Conservation (phyloP, 2,329 filamentous ascomycete species). For the Aspergillus sp. region DNA sequence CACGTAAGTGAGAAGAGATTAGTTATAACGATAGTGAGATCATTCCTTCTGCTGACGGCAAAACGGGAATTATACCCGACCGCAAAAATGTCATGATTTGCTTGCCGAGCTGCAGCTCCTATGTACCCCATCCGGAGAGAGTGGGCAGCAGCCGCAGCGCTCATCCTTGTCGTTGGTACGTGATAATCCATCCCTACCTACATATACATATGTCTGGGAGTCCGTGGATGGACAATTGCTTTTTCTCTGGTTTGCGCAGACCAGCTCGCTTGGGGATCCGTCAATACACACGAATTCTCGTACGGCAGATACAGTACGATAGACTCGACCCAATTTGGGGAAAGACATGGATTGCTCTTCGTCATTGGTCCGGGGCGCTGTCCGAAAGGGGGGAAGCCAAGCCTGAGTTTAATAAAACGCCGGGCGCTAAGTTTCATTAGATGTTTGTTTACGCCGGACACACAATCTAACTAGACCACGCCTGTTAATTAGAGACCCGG, state of each 20-base stretch:
- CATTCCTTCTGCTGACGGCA: neutral
- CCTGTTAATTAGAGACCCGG: slow-evolving; percentile 1
- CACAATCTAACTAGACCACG: neutral
- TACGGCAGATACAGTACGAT: neutral
- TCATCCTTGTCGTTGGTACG: neutral
- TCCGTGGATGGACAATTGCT: neutral
- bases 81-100: neutral
- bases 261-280: neutral
- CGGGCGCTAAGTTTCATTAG: slow-evolving; percentile 11
- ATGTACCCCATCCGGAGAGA: slow-evolving; percentile 3
- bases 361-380: slow-evolving; percentile 8
- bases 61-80: slow-evolving; percentile 4
- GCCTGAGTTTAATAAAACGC: slow-evolving; percentile 19
- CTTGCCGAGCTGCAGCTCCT: neutral
- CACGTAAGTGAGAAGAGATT: neutral
- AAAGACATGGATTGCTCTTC: neutral
- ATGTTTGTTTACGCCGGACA: slow-evolving; percentile 1
- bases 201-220: neutral
- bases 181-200: neutral
- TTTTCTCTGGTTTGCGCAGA: neutral
- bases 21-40: neutral
- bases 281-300: neutral
- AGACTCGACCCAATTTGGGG: neutral
- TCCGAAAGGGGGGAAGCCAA: slow-evolving; percentile 12
- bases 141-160: slow-evolving; percentile 2